These are phyloP conservation scores for Xylaria intraflava DNA, from an alignment of 495 filamentous ascomycete genomes.

Conservation along the genomic window DNA sequence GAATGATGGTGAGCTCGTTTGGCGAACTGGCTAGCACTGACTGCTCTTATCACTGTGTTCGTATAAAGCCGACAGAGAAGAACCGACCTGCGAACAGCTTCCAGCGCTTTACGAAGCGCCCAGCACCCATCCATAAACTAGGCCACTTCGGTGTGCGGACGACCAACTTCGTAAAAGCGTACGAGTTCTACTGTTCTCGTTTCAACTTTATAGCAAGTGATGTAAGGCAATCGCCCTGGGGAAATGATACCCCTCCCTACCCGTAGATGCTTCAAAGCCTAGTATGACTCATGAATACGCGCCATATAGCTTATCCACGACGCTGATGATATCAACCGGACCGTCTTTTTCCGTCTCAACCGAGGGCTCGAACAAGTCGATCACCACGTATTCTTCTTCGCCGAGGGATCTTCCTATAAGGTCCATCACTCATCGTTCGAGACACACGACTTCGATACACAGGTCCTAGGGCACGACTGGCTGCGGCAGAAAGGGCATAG, in stretches of 20 bases:
- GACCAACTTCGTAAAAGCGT: constrained; percentile 48
- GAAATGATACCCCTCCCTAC: background rate
- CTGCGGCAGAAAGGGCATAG: constrained; percentile 56
- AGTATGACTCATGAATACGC: background rate
- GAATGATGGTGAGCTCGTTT: background rate
- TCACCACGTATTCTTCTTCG: constrained; percentile 71
- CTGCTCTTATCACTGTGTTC: background rate
- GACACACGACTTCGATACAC: constrained; percentile 69
- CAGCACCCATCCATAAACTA: constrained; percentile 66
- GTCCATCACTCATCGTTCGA: constrained; percentile 71
- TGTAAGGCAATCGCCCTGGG: constrained; percentile 22
- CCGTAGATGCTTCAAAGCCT: background rate
- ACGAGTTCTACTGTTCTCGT: constrained; percentile 56
- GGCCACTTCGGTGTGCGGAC: constrained; percentile 66
- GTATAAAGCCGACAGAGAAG: constrained; percentile 37
- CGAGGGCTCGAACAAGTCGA: constrained; percentile 54
- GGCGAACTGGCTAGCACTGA: background rate
- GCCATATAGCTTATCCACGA: constrained; percentile 41
- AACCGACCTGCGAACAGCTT: constrained; percentile 40
- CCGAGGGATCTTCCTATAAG: constrained; percentile 46
- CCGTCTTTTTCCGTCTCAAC: constrained; percentile 60
- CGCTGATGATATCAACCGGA: constrained; percentile 43
- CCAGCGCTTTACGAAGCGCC: constrained; percentile 53
- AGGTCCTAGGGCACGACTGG: constrained; percentile 68
- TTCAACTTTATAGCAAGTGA: constrained; percentile 63